phyloP scores from a whole-genome alignment of 202 grass and related monocot genomes.

The Zoysia matrella region DNA sequence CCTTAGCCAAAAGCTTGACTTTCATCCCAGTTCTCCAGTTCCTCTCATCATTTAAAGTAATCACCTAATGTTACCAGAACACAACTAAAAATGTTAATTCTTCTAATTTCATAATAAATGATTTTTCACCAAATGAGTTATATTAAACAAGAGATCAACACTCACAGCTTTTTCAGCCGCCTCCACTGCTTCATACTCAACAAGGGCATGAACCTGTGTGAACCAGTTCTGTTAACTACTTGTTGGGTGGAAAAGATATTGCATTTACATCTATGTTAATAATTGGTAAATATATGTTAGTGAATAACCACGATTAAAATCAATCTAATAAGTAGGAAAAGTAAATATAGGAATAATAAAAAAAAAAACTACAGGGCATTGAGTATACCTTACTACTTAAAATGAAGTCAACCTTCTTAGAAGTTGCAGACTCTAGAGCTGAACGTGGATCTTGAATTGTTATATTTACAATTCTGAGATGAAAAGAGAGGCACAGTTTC shows the following conservation, averaged over 20 bases:
- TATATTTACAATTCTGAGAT: constrained; percentile 72
- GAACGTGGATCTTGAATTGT: constrained; percentile 67
- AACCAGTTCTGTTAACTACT: constrained; percentile 27
- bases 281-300: constrained; percentile 1
- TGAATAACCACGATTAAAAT: constrained; percentile 14
- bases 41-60: constrained; percentile 69
- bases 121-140: constrained; percentile 2
- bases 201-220: constrained; percentile 76
- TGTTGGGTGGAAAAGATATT: constrained; percentile 18
- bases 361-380: constrained; percentile 9
- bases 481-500: constrained; percentile 33
- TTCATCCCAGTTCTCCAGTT: constrained; percentile 93
- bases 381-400: constrained; percentile 77
- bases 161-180: constrained; percentile 84
- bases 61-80: constrained; percentile 56
- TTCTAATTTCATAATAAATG: not conserved
- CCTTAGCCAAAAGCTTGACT: constrained; percentile 77
- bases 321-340: not conserved
- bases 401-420: constrained; percentile 51
- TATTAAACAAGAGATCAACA: constrained; percentile 38
- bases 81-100: constrained; percentile 22
- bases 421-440: constrained; percentile 43
- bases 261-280: not conserved
- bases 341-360: constrained; percentile 18
- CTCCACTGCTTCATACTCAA: constrained; percentile 72